Base-by-base conservation (phyloP, 176 grass and related monocot species). In the Musa schizocarpa region DNA sequence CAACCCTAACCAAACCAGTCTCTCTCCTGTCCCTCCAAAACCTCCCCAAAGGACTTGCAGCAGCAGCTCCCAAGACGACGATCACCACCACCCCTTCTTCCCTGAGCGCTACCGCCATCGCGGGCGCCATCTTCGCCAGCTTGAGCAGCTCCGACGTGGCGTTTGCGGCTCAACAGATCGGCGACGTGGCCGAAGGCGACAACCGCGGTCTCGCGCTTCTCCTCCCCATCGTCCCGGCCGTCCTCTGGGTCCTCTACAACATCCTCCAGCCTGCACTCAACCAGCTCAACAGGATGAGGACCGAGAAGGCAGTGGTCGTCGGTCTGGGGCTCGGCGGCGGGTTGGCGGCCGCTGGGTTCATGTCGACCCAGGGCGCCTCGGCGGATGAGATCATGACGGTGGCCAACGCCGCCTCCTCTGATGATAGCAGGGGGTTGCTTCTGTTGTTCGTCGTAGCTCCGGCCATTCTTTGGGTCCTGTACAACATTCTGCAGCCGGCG, bases 201-300 rank as follows among this genome's bases (percentile, higher is more conserved):
- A 11, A 43, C 17, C 11, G 68, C 9, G 68, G 68, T 17, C 48
- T 70, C 17, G 68, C 8, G 9, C n/a, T 24, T 11, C 50, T 23
- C 51, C 22, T 54, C 20, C 52, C 29, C 29, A 27, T 43, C 24
- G 16, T 69, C 14, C 67, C 13, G 13, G 51, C 71, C 71, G 13
- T 54, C 43, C 34, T 50, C 43, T 69, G 67, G 67, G 67, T 69
- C 11, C 67, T 69, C 67, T 69, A 69, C 27, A 69, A 69, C 27
- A 69, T 69, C 67, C 67, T 69, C 67, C 67, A 50, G 67, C 67
- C 67, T 17, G 67, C 67, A 14, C 67, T 69, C 67, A 69, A 69
- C 67, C 67, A 69, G 34, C 67, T 69, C 34, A n/a, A 69, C 16
- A 16, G 67, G 43, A 69, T 69, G 67, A 69, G 67, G 14, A 69